phyloP scores from a whole-genome alignment of 2,329 filamentous ascomycete species.

The Clarireedia hainanense region DNA sequence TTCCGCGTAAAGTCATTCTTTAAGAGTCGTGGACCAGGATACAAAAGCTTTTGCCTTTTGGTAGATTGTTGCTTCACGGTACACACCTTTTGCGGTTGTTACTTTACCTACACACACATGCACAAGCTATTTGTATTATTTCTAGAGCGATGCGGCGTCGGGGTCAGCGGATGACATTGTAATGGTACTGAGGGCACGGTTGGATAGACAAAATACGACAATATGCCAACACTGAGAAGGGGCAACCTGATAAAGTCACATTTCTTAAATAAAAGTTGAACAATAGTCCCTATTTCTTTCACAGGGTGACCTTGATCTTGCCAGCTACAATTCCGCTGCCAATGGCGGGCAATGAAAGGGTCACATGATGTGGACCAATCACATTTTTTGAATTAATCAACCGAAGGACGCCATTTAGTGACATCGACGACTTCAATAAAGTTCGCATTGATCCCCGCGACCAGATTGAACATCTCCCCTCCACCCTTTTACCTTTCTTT shows the following conservation, averaged over 20 bases:
- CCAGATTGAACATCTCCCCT: constrained; percentile 12
- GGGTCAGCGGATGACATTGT: neutral
- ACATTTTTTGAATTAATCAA: constrained; percentile 7
- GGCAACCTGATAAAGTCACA: no score
- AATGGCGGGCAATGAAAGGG: neutral
- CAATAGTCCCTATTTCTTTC: neutral
- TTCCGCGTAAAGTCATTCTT: neutral
- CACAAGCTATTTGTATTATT: constrained; percentile 2
- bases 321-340: neutral
- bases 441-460: constrained; percentile 5
- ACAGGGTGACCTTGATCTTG: no score
- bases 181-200: neutral
- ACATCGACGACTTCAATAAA: constrained; percentile 6
- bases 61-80: neutral
- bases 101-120: neutral
- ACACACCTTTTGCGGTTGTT: neutral
- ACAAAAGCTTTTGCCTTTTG: neutral
- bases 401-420: constrained; percentile 6
- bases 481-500: constrained; percentile 13
- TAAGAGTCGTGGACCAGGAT: neutral
- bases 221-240: neutral
- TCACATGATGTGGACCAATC: constrained; percentile 9
- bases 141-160: constrained; percentile 1
- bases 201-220: constrained; percentile 6
- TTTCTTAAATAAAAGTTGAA: neutral